These are phyloP conservation scores for Venustampulla echinocandica DNA, from an alignment of 495 filamentous ascomycete species.

Conservation along the genomic window DNA sequence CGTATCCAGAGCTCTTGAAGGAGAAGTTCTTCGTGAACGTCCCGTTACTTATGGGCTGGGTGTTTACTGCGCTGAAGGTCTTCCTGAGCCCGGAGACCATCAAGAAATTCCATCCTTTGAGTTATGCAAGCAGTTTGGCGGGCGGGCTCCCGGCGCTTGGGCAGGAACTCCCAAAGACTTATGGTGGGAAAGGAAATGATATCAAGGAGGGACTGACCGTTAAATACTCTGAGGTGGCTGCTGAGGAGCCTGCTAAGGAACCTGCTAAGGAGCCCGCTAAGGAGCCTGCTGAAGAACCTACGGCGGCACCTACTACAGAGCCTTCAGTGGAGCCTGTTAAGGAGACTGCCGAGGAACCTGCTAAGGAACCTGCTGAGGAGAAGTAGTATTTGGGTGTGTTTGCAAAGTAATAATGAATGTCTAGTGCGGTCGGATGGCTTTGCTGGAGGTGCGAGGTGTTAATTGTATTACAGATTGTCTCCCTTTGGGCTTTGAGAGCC, in stretches of 20 bases:
- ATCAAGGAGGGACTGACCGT: conserved; percentile 27
- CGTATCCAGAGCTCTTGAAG: conserved; percentile 80
- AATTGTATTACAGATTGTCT: too few species aligned
- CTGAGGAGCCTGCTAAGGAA: not conserved
- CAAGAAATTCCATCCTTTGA: conserved; percentile 78
- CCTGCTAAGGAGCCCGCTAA: not conserved
- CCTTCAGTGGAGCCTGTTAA: too few species aligned
- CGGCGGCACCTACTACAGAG: too few species aligned
- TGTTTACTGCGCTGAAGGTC: conserved; percentile 71
- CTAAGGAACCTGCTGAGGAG: too few species aligned
- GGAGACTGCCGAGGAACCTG: too few species aligned
- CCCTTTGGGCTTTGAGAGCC: too few species aligned
- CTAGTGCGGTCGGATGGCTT: too few species aligned
- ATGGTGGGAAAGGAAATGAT: conserved; percentile 60
- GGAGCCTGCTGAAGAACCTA: too few species aligned
- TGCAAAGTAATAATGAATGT: too few species aligned
- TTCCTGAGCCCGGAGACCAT: conserved; percentile 69
- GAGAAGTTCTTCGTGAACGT: conserved; percentile 94
- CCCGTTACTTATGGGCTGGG: conserved; percentile 77
- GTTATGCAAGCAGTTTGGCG: conserved; percentile 61
- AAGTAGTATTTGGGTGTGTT: too few species aligned
- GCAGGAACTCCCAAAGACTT: conserved; percentile 52
- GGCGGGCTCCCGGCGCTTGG: conserved; percentile 47
- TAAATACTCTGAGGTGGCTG: conserved; percentile 14
- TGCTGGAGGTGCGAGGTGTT: too few species aligned